phyloP scores from a whole-genome alignment of 2,329 filamentous ascomycete species.

The Cladosporium sp. region DNA sequence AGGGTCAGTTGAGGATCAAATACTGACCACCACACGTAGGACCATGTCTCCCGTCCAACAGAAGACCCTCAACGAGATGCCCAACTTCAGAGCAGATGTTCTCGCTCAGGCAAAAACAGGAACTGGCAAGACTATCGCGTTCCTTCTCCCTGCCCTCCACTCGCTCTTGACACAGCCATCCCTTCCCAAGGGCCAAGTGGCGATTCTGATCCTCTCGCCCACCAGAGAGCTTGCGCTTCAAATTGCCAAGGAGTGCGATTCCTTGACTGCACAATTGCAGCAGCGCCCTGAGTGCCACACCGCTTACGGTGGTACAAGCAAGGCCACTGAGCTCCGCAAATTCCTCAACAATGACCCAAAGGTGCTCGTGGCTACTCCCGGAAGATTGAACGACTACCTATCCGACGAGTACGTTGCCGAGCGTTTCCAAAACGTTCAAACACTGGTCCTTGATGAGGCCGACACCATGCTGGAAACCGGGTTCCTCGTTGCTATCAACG shows the following conservation, averaged over 20 bases:
- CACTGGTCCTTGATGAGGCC: constrained; percentile 67
- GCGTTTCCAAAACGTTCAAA: constrained; percentile 48
- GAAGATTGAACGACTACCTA: constrained; percentile 83
- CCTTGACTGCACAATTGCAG: constrained; percentile 82
- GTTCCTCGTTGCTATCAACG: constrained; percentile 55
- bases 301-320: constrained; percentile 69
- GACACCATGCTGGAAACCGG: constrained; percentile 74
- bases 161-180: constrained; percentile 77
- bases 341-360: constrained; percentile 78
- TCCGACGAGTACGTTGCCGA: constrained; percentile 58
- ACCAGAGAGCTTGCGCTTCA: constrained; percentile 67
- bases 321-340: constrained; percentile 75
- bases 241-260: constrained; percentile 70
- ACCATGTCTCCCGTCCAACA: constrained; percentile 59
- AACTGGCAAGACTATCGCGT: constrained; percentile 94
- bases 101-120: constrained; percentile 75
- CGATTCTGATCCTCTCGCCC: constrained; percentile 84
- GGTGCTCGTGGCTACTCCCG: constrained; percentile 83
- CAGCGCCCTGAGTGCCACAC: constrained; percentile 75
- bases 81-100: constrained; percentile 53
- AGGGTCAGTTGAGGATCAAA: no score
- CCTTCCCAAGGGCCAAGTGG: constrained; percentile 74
- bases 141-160: constrained; percentile 83
- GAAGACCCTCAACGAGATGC: constrained; percentile 55
- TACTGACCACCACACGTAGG: constrained; percentile 25